phyloP scores from a whole-genome alignment of 805 yeast genomes.

The Metschnikowia dekortorum region DNA sequence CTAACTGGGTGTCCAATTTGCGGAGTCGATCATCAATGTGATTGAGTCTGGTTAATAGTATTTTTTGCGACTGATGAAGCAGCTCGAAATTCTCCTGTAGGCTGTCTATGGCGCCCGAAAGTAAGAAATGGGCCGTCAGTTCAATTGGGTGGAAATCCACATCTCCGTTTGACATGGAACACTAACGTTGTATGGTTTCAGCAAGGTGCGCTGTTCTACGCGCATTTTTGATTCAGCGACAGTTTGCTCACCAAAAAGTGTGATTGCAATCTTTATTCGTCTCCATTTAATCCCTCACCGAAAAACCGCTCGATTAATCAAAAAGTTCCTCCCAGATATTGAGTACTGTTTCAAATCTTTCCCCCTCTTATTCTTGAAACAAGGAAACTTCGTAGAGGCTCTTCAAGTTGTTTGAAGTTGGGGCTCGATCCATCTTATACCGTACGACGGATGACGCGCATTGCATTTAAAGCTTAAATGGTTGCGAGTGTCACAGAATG shows the following conservation, averaged over 20 bases:
- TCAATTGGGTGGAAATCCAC: constrained; percentile 55
- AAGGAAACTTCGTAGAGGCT: no score
- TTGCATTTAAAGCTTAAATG: background rate
- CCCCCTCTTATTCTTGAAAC: no score
- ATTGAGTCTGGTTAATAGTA: constrained; percentile 46
- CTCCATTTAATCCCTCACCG: background rate
- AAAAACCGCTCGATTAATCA: background rate
- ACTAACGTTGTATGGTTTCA: no score
- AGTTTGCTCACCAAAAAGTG: background rate
- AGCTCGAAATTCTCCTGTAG: constrained; percentile 48
- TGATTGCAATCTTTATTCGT: background rate
- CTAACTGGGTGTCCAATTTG: constrained; percentile 20
- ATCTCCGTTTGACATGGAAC: constrained; percentile 5
- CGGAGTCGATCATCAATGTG: constrained; percentile 35
- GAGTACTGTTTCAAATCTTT: no score
- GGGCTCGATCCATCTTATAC: background rate
- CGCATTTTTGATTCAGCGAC: background rate
- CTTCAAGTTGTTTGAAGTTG: no score
- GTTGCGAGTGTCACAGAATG: constrained; percentile 1
- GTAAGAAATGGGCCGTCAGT: constrained; percentile 50
- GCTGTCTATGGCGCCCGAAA: constrained; percentile 51
- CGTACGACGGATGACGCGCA: constrained; percentile 1
- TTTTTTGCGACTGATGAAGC: constrained; percentile 53
- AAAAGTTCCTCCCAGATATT: background rate
- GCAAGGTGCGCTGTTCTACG: background rate